phyloP scores from a whole-genome alignment of 805 yeast genomes.

The Torulaspora gathmanii region DNA sequence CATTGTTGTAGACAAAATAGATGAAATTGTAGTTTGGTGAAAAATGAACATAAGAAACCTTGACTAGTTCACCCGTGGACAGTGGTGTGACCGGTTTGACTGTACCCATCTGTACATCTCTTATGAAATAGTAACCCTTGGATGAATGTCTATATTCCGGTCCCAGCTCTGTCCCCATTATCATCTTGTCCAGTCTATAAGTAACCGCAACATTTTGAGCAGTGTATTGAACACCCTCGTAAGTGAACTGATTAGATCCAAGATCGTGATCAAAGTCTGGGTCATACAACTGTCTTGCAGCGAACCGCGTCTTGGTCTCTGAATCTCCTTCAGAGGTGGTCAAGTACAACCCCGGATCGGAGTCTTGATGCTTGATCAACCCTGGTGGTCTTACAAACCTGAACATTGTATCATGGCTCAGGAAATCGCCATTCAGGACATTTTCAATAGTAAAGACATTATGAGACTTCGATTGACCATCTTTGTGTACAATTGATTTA shows the following conservation, averaged over 20 bases:
- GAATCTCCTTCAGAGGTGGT: constrained; percentile 17
- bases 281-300: constrained; percentile 36
- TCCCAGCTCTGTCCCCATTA: constrained; percentile 49
- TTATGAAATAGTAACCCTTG: constrained; percentile 55
- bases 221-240: constrained; percentile 38
- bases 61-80: constrained; percentile 21
- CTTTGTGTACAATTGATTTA: background rate
- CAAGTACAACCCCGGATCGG: constrained; percentile 45
- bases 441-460: constrained; percentile 8
- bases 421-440: constrained; percentile 28
- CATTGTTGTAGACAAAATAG: constrained; percentile 52
- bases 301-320: constrained; percentile 16
- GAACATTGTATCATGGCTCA: constrained; percentile 21
- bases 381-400: constrained; percentile 28
- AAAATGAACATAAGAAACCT: constrained; percentile 48
- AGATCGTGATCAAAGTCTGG: constrained; percentile 15
- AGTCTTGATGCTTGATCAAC: constrained; percentile 19
- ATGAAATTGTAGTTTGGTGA: constrained; percentile 56
- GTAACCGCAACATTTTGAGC: constrained; percentile 45
- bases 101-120: constrained; percentile 41
- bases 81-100: constrained; percentile 33
- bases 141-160: constrained; percentile 69
- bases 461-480: background rate
- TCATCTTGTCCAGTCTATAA: constrained; percentile 43
- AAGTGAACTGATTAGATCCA: constrained; percentile 38